These are phyloP conservation scores for Phaeophleospora eucalypticola DNA, from an alignment of 2,329 filamentous ascomycete species.

Conservation along the genomic window DNA sequence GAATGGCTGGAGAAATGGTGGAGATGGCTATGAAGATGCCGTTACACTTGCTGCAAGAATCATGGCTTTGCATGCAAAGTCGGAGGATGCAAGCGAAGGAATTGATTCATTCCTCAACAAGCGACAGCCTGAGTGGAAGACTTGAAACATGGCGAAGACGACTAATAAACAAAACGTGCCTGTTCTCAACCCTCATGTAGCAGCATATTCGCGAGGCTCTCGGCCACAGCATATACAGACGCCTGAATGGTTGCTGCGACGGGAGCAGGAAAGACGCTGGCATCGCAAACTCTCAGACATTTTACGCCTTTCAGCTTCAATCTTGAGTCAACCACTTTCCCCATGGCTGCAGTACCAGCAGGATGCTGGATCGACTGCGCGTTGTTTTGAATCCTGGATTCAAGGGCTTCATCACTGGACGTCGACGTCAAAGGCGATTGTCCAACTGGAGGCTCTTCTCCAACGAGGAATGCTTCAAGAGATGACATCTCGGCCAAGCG, in stretches of 20 bases:
- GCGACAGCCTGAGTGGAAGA: constrained; percentile 11
- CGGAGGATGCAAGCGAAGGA: constrained; percentile 12
- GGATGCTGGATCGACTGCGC: constrained; percentile 1
- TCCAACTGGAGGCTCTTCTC: constrained; percentile 1
- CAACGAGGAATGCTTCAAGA: background rate
- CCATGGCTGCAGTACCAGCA: constrained; percentile 5
- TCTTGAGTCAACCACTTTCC: constrained; percentile 48
- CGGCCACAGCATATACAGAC: constrained; percentile 8
- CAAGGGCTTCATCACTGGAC: constrained; percentile 3
- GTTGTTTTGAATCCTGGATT: background rate
- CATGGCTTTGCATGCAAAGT: constrained; percentile 18
- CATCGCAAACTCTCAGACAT: constrained; percentile 59
- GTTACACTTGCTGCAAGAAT: constrained; percentile 15
- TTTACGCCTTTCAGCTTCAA: constrained; percentile 55
- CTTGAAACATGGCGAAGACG: too few relatives aligned
- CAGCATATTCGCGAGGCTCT: constrained; percentile 3
- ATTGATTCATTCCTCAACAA: constrained; percentile 15
- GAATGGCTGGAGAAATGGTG: constrained; percentile 7
- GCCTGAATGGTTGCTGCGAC: constrained; percentile 4
- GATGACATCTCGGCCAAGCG: background rate
- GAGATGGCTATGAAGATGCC: constrained; percentile 19
- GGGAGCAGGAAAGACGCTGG: constrained; percentile 49
- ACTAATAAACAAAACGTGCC: too few relatives aligned
- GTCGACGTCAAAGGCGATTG: background rate
- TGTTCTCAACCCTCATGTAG: background rate